Base-by-base conservation (phyloP, 2,329 filamentous ascomycete species). In the Sarocladium strictum region DNA sequence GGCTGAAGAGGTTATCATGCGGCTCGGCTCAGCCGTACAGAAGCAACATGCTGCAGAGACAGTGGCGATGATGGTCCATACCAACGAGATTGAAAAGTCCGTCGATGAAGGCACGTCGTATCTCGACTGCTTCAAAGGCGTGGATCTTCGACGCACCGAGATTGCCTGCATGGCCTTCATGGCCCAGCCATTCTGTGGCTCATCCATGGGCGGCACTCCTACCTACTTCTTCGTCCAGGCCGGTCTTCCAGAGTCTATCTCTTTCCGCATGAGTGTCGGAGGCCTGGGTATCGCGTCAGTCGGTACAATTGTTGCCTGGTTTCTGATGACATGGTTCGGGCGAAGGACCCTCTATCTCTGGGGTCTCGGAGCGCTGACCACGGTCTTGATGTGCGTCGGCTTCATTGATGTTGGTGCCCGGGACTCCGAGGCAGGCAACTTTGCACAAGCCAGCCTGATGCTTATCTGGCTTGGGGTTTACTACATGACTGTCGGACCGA, bases 51-150 rank as follows among this genome's bases (percentile, higher is more conserved):
- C 47, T 3, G 35, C 11, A 15, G 47, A 71, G 55, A 62, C 68
- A 23, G 64, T 83, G 9, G 75, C 78, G n/a, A 73, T 81, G 74
- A 80, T 82, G 61, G 69, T 74, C 29, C 72, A 81, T 58, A 81
- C 79, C 5, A 76, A 81, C 57, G 71, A 75, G 45, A 19, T 52
- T 17, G 55, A 54, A 19, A 38, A 51, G 14, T 35, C 49, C 14
- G 38, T 43, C 17, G 29, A 45, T 23, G 53, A 51, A 21, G 43
- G 53, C 23, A 54, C 41, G 14, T 37, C 33, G 0, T 76, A 75
- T 54, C 37, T 59, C 14, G 75, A 78, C 59, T 75, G 71, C 57
- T 78, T 79, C 67, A 65, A 62, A n/a, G 74, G 75, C n/a, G 67
- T 66, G 5, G 69, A 78, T 57, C 64, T 69, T 1, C 70, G 71